These are phyloP conservation scores for Microthyrium microscopicum DNA, from an alignment of 2,329 filamentous ascomycete species.

Conservation along the genomic window DNA sequence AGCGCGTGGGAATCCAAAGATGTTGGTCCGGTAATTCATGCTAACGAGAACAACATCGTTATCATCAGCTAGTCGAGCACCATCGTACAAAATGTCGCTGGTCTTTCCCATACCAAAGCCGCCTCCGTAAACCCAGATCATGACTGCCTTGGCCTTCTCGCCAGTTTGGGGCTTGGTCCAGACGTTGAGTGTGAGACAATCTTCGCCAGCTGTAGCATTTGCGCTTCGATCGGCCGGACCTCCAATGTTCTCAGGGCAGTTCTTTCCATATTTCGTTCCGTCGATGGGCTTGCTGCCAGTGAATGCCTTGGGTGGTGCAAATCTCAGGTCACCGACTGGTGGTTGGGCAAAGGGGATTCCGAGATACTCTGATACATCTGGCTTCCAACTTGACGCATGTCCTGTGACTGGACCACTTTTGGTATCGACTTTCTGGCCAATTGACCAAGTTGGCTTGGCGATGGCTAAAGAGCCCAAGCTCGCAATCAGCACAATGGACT, in stretches of 20 bases:
- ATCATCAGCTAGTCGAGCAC: slow-evolving; percentile 7
- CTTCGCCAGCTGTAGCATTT: slow-evolving; percentile 3
- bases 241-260: slow-evolving; percentile 4
- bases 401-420: slow-evolving; percentile 14
- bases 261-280: slow-evolving; percentile 10
- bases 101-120: slow-evolving; percentile 4
- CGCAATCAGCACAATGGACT: too few species aligned
- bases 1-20: slow-evolving; percentile 4
- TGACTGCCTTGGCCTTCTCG: slow-evolving; percentile 5
- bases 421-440: slow-evolving; percentile 9
- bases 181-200: slow-evolving; percentile 9
- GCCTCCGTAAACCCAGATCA: slow-evolving; percentile 9
- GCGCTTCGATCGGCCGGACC: not conserved
- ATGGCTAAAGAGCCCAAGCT: too few species aligned
- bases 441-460: not conserved
- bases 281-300: slow-evolving; percentile 6
- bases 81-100: slow-evolving; percentile 1
- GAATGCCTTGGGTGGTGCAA: slow-evolving; percentile 13
- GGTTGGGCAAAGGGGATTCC: slow-evolving; percentile 15
- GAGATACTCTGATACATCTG: slow-evolving; percentile 14
- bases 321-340: slow-evolving; percentile 15
- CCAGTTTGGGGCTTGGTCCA: slow-evolving; percentile 9
- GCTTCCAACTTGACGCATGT: slow-evolving; percentile 10
- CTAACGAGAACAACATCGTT: slow-evolving; percentile 8
- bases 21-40: slow-evolving; percentile 8